Evolutionary conservation across 1,284 basidiomycete species (phyloP).

Genomic region (Dichomitus squalens): DNA sequence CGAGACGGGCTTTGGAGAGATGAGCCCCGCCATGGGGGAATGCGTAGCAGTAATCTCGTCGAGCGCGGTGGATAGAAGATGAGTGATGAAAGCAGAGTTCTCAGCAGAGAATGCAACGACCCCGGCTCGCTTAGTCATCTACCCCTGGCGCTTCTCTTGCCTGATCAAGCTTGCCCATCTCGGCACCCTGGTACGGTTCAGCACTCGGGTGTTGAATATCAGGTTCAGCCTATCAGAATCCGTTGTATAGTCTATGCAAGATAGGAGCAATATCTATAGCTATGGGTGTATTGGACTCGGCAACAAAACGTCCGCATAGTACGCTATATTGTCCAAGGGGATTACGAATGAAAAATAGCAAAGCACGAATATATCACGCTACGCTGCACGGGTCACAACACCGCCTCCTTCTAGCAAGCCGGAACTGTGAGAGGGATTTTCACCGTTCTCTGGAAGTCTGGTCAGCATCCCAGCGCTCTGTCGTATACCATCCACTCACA

Average conservation of each 20-base stretch:
- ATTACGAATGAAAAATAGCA: too few species aligned
- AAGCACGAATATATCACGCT: not conserved
- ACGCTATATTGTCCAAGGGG: too few species aligned
- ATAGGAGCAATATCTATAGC: too few species aligned
- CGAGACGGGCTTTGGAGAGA: slow-evolving; percentile 65
- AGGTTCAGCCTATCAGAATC: too few species aligned
- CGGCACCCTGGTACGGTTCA: too few species aligned
- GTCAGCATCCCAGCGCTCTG: not conserved
- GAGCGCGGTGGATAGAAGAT: slow-evolving; percentile 6
- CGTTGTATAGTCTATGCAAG: too few species aligned
- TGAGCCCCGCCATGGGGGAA: slow-evolving; percentile 54
- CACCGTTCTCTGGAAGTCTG: slow-evolving; percentile 37
- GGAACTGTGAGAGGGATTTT: slow-evolving; percentile 46
- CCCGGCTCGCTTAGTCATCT: slow-evolving; percentile 4
- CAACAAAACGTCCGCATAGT: too few species aligned
- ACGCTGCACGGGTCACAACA: not conserved
- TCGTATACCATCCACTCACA: slow-evolving; percentile 39
- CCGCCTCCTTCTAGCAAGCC: slow-evolving; percentile 31
- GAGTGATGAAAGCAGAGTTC: not conserved
- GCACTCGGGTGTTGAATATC: too few species aligned
- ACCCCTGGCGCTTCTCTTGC: not conserved
- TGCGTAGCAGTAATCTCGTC: slow-evolving; percentile 9
- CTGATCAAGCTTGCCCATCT: not conserved
- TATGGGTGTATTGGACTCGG: too few species aligned
- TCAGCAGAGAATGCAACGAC: too few species aligned